Percentiles rank a stretch among this genome's conserved stretches.
phyloP scores from a whole-genome alignment of 805 yeast genomes.

The Yamadazyma paraphyllophila region DNA sequence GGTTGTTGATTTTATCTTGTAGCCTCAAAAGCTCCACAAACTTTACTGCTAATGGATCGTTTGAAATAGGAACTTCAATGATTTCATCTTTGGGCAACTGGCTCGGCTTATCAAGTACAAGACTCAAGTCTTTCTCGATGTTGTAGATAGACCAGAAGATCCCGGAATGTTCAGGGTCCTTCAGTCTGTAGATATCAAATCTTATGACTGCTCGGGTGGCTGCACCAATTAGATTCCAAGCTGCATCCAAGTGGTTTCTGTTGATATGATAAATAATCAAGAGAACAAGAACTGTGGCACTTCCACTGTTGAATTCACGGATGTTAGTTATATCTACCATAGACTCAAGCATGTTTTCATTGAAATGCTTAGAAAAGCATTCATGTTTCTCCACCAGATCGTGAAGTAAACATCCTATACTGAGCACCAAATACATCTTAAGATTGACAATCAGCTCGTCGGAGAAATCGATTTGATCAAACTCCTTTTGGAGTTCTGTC shows the following conservation, averaged over 20 bases:
- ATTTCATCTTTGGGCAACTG: slow-evolving; percentile 24
- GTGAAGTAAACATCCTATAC: slow-evolving; percentile 38
- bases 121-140: slow-evolving; percentile 37
- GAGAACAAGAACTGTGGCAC: slow-evolving; percentile 30
- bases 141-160: slow-evolving; percentile 39
- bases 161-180: slow-evolving; percentile 12
- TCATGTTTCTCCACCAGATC: slow-evolving; percentile 24
- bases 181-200: slow-evolving; percentile 20
- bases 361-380: slow-evolving; percentile 29
- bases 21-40: slow-evolving; percentile 21
- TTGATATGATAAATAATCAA: slow-evolving; percentile 31
- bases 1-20: slow-evolving; percentile 23
- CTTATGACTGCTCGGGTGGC: slow-evolving; percentile 26
- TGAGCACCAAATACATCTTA: slow-evolving; percentile 37
- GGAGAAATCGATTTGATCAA: slow-evolving; percentile 28
- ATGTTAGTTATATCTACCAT: slow-evolving; percentile 34
- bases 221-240: slow-evolving; percentile 38
- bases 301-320: slow-evolving; percentile 23
- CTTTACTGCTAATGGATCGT: slow-evolving; percentile 17
- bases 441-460: slow-evolving; percentile 36
- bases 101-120: slow-evolving; percentile 34
- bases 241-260: slow-evolving; percentile 24
- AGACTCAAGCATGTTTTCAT: slow-evolving; percentile 29
- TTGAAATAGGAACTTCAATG: not conserved
- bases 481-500: slow-evolving; percentile 18